Base-by-base conservation (phyloP, 2,329 filamentous ascomycete genomes). In the Helminthosporium solani region DNA sequence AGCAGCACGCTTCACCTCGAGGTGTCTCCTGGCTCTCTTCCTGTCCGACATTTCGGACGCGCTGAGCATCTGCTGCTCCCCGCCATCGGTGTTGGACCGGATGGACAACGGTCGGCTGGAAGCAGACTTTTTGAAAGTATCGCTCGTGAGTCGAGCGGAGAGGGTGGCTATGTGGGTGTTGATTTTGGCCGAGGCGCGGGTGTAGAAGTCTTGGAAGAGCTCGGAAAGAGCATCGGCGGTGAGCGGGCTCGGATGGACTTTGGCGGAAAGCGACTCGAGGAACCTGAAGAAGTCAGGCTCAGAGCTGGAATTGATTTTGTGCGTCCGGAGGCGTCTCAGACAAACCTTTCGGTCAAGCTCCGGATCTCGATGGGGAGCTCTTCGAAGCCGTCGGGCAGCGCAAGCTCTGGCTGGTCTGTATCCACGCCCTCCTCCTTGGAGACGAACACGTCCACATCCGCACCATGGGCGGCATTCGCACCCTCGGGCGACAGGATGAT, bases 201-300 rank as follows among this genome's bases (percentile, higher is more conserved):
- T 75, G 66, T 99, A 99, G 69, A 97, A 99, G 46, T 95, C 90
- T 71, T 99, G 94, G 66, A 97, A 97, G 42, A 94, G 78, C n/a
- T 82, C 80, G 7, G 90, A 87, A 14, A 97, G 79, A 52, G 82
- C 85, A 38, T 95, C 90, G 63, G 95, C 87, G 36, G 82, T 88
- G 1, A 94, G 85, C 4, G 94, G 94, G 4, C 84, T 85, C 2
- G 88, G 82, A 62, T 96, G 88, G 25, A 95, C 86, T 75, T 88
- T 96, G 58, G 89, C 89, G 38, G 84, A 87, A 20, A 99, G 75
- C 6, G 90, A 92, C 51, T 96, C 90, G 62, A 97, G 85, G 66
- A 99, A 99, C 64, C 90, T 94, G 63, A 3, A 39, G 38, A 4
- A 33, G 40, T 44, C 37, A 30, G 25, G 14, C 40, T n/a, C 6